phyloP scores from a whole-genome alignment of 2,329 filamentous ascomycete genomes.

The Diaporthe australafricana region DNA sequence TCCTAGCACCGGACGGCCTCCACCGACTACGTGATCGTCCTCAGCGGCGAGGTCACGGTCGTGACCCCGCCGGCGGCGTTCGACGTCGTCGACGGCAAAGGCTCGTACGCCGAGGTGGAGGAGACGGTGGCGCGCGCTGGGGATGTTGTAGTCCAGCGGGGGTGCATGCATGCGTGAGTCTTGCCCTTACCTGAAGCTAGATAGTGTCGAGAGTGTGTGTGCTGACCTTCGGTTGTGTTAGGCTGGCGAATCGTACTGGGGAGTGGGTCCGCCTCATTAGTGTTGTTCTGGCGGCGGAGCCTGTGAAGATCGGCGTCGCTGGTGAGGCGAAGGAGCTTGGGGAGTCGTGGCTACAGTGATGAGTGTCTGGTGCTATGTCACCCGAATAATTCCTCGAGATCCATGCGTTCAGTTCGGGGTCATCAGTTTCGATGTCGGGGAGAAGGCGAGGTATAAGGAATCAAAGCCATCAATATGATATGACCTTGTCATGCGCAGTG shows the following conservation, averaged over 20 bases:
- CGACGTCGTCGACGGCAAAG: conserved; percentile 42
- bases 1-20: conserved; percentile 47
- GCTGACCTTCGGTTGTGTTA: background rate
- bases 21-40: conserved; percentile 46
- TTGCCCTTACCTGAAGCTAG: background rate
- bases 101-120: conserved; percentile 41
- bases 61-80: conserved; percentile 43
- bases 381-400: too few relatives aligned
- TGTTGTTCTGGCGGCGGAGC: conserved; percentile 30
- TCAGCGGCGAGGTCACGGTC: conserved; percentile 45
- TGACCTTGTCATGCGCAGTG: too few relatives aligned
- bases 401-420: too few relatives aligned
- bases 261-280: conserved; percentile 30
- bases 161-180: conserved; percentile 49
- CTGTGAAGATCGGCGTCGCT: conserved; percentile 2
- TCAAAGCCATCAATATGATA: too few relatives aligned
- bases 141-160: conserved; percentile 46
- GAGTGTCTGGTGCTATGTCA: too few relatives aligned
- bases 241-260: conserved; percentile 34
- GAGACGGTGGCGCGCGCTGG: conserved; percentile 45
- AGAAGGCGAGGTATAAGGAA: too few relatives aligned
- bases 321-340: conserved; percentile 28
- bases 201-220: conserved; percentile 11
- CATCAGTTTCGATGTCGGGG: too few relatives aligned
- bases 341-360: conserved; percentile 34